These are phyloP conservation scores for Cystobasidium slooffiae DNA, from an alignment of 1,284 basidiomycete species.

Conservation along the genomic window DNA sequence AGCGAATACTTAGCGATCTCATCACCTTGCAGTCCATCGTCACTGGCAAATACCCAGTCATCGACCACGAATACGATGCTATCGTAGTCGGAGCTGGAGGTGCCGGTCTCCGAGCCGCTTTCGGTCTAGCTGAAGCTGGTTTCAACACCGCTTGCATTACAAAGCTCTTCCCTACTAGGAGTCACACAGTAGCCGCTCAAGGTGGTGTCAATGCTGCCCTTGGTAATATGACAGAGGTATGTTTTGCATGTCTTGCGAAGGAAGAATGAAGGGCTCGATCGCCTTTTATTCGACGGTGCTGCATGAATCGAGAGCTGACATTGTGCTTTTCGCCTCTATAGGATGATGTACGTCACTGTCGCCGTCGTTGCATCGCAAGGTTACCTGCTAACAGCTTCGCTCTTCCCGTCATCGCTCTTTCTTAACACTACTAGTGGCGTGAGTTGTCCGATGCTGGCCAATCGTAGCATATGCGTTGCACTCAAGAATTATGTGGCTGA, in stretches of 20 bases:
- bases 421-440: slow-evolving; percentile 37
- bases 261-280: neutral
- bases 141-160: slow-evolving; percentile 70
- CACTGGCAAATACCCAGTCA: slow-evolving; percentile 83
- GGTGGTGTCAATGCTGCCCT: slow-evolving; percentile 99
- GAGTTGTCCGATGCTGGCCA: slow-evolving; percentile 19
- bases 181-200: slow-evolving; percentile 98
- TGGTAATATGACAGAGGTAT: slow-evolving; percentile 94
- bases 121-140: slow-evolving; percentile 97
- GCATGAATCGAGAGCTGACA: slow-evolving; percentile 1
- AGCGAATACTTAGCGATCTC: slow-evolving; percentile 6
- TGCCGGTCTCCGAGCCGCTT: slow-evolving; percentile 96
- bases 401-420: slow-evolving; percentile 18
- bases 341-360: slow-evolving; percentile 14
- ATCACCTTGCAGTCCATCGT: slow-evolving; percentile 52
- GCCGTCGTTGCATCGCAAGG: neutral
- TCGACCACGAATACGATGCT: slow-evolving; percentile 95
- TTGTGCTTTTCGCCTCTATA: neutral
- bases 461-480: slow-evolving; percentile 21
- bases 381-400: neutral
- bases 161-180: slow-evolving; percentile 98
- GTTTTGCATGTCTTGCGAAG: neutral
- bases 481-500: neutral
- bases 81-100: slow-evolving; percentile 97
- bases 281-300: slow-evolving; percentile 43